Percentiles rank a stretch among this genome's conserved stretches.
Evolutionary conservation across 2,329 filamentous ascomycete species (phyloP).

Genomic region (Helicocarpus griseus): DNA sequence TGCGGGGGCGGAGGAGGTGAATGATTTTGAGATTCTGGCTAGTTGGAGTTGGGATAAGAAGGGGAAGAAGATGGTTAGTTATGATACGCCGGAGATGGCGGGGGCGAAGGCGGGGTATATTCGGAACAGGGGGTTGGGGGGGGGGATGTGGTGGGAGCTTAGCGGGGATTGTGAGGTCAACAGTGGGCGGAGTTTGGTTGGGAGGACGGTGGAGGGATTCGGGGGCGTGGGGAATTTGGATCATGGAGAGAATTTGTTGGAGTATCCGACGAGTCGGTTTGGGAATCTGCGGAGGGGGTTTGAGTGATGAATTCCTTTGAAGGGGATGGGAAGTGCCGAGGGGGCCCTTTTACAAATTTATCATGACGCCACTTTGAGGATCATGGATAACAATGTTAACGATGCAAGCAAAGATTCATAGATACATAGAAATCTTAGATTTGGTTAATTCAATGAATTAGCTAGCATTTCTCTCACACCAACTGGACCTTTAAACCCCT

Average conservation of each 20-base stretch:
- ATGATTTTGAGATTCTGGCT: constrained; percentile 54
- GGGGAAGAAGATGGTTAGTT: constrained; percentile 58
- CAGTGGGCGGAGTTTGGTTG: neutral
- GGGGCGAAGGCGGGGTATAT: constrained; percentile 64
- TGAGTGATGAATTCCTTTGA: neutral
- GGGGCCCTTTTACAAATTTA: neutral
- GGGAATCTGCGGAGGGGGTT: constrained; percentile 2
- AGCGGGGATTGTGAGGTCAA: constrained; percentile 50
- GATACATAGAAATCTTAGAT: no score
- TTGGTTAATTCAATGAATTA: no score
- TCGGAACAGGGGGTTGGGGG: constrained; percentile 57
- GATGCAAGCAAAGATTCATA: no score
- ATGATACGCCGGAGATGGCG: constrained; percentile 62
- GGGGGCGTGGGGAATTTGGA: constrained; percentile 1
- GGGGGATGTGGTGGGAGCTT: constrained; percentile 97
- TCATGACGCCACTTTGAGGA: no score
- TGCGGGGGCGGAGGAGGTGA: constrained; percentile 51
- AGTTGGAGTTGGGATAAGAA: constrained; percentile 62
- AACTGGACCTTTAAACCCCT: no score
- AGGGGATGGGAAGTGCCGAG: no score
- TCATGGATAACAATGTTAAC: no score
- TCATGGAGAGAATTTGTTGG: neutral
- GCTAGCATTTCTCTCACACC: no score
- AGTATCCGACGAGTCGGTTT: neutral
- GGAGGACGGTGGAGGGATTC: neutral